Percentiles rank a stretch among this genome's conserved stretches.
Evolutionary conservation across 352 stramenopile species (phyloP).

Genomic region (Globisporangium uncinulatum): DNA sequence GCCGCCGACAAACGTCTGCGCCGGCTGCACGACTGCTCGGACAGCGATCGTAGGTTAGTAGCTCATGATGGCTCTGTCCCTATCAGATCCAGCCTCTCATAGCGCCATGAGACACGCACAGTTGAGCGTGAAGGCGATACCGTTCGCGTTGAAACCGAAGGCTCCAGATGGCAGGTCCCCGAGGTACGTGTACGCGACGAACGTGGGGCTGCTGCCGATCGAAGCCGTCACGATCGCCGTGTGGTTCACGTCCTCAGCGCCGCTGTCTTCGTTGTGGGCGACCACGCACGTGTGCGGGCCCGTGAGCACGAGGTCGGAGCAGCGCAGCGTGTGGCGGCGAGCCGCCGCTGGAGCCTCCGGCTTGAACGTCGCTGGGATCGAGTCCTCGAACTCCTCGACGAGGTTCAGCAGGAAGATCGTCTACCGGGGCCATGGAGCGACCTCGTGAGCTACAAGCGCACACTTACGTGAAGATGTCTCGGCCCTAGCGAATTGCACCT

Average conservation of each 20-base stretch:
- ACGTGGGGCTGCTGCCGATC: slow-evolving; percentile 43
- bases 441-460: background rate
- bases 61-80: background rate
- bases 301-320: slow-evolving; percentile 66
- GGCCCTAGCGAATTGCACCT: slow-evolving; percentile 11
- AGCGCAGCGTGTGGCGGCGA: slow-evolving; percentile 30
- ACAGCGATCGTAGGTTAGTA: background rate
- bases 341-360: slow-evolving; percentile 15
- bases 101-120: slow-evolving; percentile 27
- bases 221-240: slow-evolving; percentile 58
- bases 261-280: slow-evolving; percentile 69
- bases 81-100: too few relatives aligned
- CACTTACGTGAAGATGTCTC: background rate
- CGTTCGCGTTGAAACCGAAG: slow-evolving; percentile 67
- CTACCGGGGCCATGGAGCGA: slow-evolving; percentile 8
- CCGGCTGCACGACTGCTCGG: slow-evolving; percentile 51
- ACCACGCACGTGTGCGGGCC: slow-evolving; percentile 35
- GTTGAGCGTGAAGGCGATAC: slow-evolving; percentile 73
- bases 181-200: slow-evolving; percentile 71
- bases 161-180: slow-evolving; percentile 64
- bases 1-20: slow-evolving; percentile 47
- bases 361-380: slow-evolving; percentile 35
- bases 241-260: slow-evolving; percentile 45
- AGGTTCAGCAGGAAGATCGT: slow-evolving; percentile 71
- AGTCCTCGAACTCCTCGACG: slow-evolving; percentile 67